These are phyloP conservation scores for Solanum habrochaites DNA, from an alignment of 257 asterid genomes.

Conservation along the genomic window DNA sequence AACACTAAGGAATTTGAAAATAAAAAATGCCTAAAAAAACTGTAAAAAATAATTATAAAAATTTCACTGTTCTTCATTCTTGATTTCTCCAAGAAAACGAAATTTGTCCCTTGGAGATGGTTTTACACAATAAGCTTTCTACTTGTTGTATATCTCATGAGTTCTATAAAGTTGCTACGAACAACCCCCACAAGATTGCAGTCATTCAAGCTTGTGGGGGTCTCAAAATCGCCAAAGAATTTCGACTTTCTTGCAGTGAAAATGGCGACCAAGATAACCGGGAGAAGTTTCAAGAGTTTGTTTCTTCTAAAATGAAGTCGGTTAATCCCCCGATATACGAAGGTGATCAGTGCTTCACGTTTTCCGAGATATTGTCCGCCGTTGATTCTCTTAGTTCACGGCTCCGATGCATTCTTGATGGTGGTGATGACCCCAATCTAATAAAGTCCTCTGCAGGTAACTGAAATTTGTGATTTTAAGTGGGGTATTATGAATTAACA, in stretches of 20 bases:
- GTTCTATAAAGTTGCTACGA: constrained; percentile 46
- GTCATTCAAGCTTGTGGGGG: constrained; percentile 67
- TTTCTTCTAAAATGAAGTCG: constrained; percentile 10
- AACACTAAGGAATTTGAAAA: too few species aligned
- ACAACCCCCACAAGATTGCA: constrained; percentile 44
- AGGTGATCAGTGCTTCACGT: constrained; percentile 72
- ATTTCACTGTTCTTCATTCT: background rate
- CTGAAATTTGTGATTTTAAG: background rate
- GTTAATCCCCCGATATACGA: constrained; percentile 35
- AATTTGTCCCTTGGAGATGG: background rate
- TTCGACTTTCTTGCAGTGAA: background rate
- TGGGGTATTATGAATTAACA: background rate
- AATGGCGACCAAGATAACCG: background rate
- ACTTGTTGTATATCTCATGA: constrained; percentile 72
- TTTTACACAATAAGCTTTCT: background rate
- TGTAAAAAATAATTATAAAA: too few species aligned
- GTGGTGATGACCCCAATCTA: constrained; percentile 37
- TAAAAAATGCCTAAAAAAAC: too few species aligned
- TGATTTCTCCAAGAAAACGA: background rate
- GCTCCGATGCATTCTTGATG: constrained; percentile 45
- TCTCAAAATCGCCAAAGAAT: constrained; percentile 24
- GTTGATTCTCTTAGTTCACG: constrained; percentile 49
- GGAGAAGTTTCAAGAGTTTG: background rate
- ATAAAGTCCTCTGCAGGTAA: constrained; percentile 31
- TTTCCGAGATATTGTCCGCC: constrained; percentile 55